Percentiles rank a stretch among this genome's conserved stretches.
phyloP scores from a whole-genome alignment of 2,329 filamentous ascomycete species.

The Penicillium sp. region DNA sequence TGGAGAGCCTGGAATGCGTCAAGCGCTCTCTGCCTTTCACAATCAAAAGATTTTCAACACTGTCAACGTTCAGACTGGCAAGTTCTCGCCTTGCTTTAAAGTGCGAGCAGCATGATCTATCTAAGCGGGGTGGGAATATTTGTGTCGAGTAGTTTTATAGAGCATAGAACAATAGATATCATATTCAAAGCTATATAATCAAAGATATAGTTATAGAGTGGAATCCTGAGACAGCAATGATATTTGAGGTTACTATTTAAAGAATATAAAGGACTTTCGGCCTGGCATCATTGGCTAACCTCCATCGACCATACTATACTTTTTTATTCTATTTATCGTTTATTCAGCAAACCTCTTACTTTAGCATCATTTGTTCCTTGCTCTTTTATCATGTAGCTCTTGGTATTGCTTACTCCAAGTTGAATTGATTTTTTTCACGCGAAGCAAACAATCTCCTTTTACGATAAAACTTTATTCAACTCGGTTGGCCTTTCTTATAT shows the following conservation, averaged over 20 bases:
- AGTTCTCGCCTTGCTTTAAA: background rate
- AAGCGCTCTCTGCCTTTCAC: background rate
- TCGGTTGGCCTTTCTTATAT: background rate
- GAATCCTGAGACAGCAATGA: background rate
- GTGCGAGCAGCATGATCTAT: background rate
- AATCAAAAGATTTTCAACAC: background rate
- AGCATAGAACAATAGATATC: background rate
- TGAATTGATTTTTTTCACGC: no score
- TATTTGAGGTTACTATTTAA: background rate
- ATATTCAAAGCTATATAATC: background rate
- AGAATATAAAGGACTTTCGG: background rate
- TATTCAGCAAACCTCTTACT: background rate
- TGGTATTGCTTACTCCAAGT: background rate
- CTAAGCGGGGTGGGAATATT: background rate
- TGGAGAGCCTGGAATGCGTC: slow-evolving; percentile 31
- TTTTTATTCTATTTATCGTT: background rate
- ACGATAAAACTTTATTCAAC: background rate
- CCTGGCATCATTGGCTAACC: background rate
- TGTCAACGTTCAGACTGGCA: background rate
- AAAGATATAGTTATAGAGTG: background rate
- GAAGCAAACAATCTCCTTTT: background rate
- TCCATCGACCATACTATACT: background rate
- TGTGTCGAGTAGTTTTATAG: background rate
- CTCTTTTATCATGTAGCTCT: background rate
- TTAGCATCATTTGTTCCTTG: background rate